Evolutionary conservation across 345 rosid genomes (phyloP).

Genomic region (Trapa incisa): DNA sequence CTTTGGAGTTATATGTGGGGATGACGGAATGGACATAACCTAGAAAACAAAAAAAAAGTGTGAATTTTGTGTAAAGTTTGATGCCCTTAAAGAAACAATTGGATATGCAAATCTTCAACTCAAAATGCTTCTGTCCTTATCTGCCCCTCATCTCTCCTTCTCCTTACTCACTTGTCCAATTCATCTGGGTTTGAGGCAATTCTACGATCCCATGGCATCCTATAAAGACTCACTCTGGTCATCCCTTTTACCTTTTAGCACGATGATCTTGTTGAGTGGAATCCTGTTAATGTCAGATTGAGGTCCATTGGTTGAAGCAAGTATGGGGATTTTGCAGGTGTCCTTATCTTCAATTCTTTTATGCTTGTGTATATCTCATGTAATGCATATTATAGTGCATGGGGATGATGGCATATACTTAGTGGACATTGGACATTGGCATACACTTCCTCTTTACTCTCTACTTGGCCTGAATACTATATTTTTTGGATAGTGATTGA

Average conservation of each 20-base stretch:
- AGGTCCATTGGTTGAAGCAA: too few species aligned
- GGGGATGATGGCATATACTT: background rate
- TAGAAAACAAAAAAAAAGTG: slow-evolving; percentile 1
- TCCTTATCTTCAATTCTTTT: too few species aligned
- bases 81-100: background rate
- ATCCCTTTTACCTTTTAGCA: too few species aligned
- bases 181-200: background rate
- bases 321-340: too few species aligned
- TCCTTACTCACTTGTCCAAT: background rate
- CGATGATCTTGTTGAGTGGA: too few species aligned
- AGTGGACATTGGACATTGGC: background rate
- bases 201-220: too few species aligned
- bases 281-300: too few species aligned
- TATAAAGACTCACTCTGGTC: too few species aligned
- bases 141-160: background rate
- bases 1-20: slow-evolving; percentile 6
- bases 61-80: slow-evolving; percentile 5
- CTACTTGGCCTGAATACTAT: background rate
- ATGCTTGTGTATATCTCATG: too few species aligned
- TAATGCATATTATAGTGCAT: background rate
- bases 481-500: background rate
- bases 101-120: slow-evolving; percentile 9
- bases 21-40: background rate
- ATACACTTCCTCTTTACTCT: background rate
- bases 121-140: slow-evolving; percentile 7